A percentile compares a stretch with the other conserved stretches of the same genome.
Evolutionary conservation across 2,329 filamentous ascomycete species (phyloP).

Genomic region (Exophiala bonariae): DNA sequence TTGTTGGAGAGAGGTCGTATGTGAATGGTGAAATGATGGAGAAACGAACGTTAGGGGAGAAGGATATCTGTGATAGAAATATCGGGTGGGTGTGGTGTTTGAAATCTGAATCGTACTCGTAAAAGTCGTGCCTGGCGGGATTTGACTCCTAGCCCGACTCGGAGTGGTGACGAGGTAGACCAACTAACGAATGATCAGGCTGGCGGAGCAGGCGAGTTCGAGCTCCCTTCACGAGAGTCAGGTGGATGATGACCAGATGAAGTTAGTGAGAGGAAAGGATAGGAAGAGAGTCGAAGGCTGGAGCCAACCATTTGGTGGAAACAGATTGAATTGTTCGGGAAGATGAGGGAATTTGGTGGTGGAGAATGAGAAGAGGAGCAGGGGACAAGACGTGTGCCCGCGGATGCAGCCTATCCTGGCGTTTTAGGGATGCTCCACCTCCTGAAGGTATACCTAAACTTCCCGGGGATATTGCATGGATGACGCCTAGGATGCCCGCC

Average conservation of each 20-base stretch:
- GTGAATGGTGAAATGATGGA: slow-evolving; percentile 2
- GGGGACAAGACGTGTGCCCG: too few species aligned
- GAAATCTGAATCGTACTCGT: slow-evolving; percentile 21
- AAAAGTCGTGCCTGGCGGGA: slow-evolving; percentile 21
- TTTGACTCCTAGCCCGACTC: slow-evolving; percentile 5
- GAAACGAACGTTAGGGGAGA: slow-evolving; percentile 5
- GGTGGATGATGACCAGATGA: slow-evolving; percentile 16
- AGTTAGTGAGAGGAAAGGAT: slow-evolving; percentile 11
- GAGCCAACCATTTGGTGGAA: slow-evolving; percentile 15
- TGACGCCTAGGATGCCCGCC: too few species aligned
- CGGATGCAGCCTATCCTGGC: too few species aligned
- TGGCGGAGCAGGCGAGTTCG: slow-evolving; percentile 2
- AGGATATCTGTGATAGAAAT: slow-evolving; percentile 10
- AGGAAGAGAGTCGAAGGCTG: slow-evolving; percentile 17
- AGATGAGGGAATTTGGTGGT: slow-evolving; percentile 19
- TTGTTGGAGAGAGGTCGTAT: slow-evolving; percentile 6
- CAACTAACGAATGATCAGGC: slow-evolving; percentile 13
- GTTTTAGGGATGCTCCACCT: too few species aligned
- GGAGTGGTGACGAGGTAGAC: slow-evolving; percentile 17
- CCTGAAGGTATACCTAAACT: too few species aligned
- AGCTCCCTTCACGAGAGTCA: slow-evolving; percentile 14
- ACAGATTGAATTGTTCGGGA: slow-evolving; percentile 11
- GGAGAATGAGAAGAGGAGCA: too few species aligned
- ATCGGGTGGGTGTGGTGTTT: slow-evolving; percentile 1
- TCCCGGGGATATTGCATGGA: too few species aligned